These are phyloP conservation scores for Pseudogymnoascus sp. DNA, from an alignment of 2,329 filamentous ascomycete genomes.

Conservation along the genomic window DNA sequence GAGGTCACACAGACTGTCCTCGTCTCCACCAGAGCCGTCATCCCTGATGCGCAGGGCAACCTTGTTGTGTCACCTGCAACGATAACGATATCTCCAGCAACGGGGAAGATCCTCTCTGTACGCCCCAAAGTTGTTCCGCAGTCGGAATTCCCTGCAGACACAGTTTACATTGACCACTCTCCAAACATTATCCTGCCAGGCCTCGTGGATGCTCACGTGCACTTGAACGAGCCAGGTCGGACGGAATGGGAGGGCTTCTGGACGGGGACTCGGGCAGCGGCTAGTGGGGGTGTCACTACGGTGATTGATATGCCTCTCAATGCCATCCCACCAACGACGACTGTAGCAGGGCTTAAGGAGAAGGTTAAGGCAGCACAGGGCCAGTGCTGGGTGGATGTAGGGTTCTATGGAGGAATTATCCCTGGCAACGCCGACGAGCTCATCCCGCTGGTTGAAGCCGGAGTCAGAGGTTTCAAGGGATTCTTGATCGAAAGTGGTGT, in stretches of 20 bases:
- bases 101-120: conserved; percentile 77
- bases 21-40: conserved; percentile 72
- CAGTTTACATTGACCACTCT: conserved; percentile 73
- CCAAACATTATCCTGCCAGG: conserved; percentile 81
- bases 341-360: conserved; percentile 68
- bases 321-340: conserved; percentile 92
- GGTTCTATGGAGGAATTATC: conserved; percentile 91
- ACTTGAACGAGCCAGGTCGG: conserved; percentile 91
- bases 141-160: conserved; percentile 63
- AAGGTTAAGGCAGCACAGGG: conserved; percentile 77
- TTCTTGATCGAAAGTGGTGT: conserved; percentile 96
- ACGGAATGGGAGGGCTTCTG: conserved; percentile 99
- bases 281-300: conserved; percentile 91
- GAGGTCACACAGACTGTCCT: conserved; percentile 49
- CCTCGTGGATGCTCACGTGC: conserved; percentile 92
- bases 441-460: conserved; percentile 69
- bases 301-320: conserved; percentile 98
- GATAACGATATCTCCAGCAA: conserved; percentile 64
- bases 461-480: conserved; percentile 92
- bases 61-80: conserved; percentile 69
- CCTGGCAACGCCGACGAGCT: conserved; percentile 80
- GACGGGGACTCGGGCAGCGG: conserved; percentile 87
- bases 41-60: conserved; percentile 58
- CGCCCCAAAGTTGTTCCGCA: conserved; percentile 64
- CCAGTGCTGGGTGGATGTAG: conserved; percentile 98